phyloP scores from a whole-genome alignment of 1,284 basidiomycete genomes.

The Austroboletus olivaceoglutinosus region DNA sequence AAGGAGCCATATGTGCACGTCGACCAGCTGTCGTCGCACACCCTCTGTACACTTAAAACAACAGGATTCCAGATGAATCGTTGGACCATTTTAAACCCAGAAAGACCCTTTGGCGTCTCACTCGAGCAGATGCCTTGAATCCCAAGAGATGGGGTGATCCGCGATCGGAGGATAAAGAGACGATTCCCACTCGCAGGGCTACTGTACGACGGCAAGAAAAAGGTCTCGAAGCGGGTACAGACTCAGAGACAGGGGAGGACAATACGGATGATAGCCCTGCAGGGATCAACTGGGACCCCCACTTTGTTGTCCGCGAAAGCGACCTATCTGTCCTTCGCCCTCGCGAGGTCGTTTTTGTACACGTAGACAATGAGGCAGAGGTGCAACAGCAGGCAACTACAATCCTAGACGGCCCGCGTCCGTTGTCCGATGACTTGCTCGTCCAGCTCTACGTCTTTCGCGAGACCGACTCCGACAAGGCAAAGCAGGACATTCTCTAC shows the following conservation, averaged over 20 bases:
- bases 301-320: no score
- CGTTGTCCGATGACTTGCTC: conserved; percentile 23
- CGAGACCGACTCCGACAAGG: neutral
- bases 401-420: conserved; percentile 10
- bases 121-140: no score
- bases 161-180: no score
- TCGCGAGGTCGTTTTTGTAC: conserved; percentile 3
- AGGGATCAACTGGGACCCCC: neutral
- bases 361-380: conserved; percentile 11
- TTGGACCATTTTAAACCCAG: no score
- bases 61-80: no score
- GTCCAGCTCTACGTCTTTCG: conserved; percentile 12
- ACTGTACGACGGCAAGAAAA: neutral
- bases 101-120: no score
- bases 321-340: conserved; percentile 5
- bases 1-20: no score
- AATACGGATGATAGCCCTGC: no score
- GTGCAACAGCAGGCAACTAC: neutral
- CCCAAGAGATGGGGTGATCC: no score
- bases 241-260: neutral
- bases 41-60: no score
- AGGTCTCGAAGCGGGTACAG: neutral
- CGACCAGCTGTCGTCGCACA: no score
- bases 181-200: conserved; percentile 21
- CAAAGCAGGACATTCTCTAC: conserved; percentile 11